Conservation (phyloP, 805 yeast species). For the Priceomyces medius region DNA sequence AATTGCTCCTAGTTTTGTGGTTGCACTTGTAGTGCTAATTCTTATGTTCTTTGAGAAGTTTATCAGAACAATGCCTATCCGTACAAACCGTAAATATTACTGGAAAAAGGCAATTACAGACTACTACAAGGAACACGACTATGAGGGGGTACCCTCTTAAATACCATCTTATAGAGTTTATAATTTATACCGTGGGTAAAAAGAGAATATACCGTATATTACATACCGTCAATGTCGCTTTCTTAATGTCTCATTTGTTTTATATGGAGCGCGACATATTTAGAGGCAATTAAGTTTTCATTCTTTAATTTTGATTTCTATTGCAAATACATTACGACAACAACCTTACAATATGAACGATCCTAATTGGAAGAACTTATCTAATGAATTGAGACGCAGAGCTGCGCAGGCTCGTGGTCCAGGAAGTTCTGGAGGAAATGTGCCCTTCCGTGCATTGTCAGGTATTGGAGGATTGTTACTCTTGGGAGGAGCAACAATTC, state of each 20-base stretch:
- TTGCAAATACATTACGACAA: neutral
- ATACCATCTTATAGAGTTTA: conserved; percentile 8
- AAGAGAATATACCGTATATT: neutral
- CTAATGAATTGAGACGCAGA: conserved; percentile 42
- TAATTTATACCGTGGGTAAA: no score
- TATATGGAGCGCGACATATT: conserved; percentile 5
- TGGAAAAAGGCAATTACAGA: conserved; percentile 59
- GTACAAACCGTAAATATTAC: conserved; percentile 60
- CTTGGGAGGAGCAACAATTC: conserved; percentile 39
- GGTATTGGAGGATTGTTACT: conserved; percentile 42
- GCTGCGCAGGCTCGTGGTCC: conserved; percentile 29
- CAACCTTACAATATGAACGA: conserved; percentile 34
- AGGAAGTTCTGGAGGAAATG: conserved; percentile 26
- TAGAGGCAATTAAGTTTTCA: conserved; percentile 4
- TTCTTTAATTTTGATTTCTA: neutral
- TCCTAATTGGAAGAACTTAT: conserved; percentile 41
- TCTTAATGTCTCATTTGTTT: neutral
- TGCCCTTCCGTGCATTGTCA: conserved; percentile 39
- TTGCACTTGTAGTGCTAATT: conserved; percentile 51
- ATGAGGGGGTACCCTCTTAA: conserved; percentile 84
- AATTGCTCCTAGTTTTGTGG: conserved; percentile 65
- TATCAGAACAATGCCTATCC: conserved; percentile 64
- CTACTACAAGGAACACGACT: conserved; percentile 59
- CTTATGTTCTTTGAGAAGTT: conserved; percentile 53
- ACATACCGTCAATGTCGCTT: neutral